phyloP scores from a whole-genome alignment of 164 flowering plant species.

The Kalanchoe fedtschenkoi region DNA sequence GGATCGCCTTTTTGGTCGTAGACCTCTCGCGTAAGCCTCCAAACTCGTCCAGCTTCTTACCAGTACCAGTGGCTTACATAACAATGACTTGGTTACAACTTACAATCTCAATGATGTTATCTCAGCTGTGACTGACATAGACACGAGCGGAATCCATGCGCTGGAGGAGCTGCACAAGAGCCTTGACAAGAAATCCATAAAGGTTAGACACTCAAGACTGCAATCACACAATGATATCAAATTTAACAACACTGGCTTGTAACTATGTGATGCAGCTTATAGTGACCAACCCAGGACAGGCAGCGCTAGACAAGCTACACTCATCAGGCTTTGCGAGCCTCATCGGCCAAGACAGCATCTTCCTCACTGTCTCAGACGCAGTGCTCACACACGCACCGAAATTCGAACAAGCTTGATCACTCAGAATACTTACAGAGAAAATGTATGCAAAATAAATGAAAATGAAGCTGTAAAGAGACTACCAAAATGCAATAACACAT shows the following conservation, averaged over 20 bases:
- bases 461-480: too few relatives aligned
- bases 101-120: background rate
- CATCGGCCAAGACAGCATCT: background rate
- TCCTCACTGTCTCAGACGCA: slow-evolving; percentile 1
- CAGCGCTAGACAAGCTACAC: slow-evolving; percentile 7
- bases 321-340: slow-evolving; percentile 1
- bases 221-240: background rate
- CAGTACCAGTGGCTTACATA: background rate
- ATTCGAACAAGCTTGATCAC: slow-evolving; percentile 2
- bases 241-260: background rate
- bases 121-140: slow-evolving; percentile 49
- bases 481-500: too few relatives aligned
- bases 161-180: slow-evolving; percentile 47
- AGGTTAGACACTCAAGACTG: slow-evolving; percentile 23
- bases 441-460: background rate
- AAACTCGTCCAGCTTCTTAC: background rate
- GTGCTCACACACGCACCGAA: slow-evolving; percentile 3
- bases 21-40: slow-evolving; percentile 53
- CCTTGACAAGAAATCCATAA: slow-evolving; percentile 23
- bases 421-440: too few relatives aligned
- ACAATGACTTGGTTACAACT: background rate
- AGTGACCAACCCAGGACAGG: slow-evolving; percentile 6
- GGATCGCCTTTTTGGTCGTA: slow-evolving; percentile 32
- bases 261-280: background rate
- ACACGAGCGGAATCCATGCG: slow-evolving; percentile 47